These are phyloP conservation scores for Sporothrix mexicana DNA, from an alignment of 2,329 filamentous ascomycete species.

Conservation along the genomic window DNA sequence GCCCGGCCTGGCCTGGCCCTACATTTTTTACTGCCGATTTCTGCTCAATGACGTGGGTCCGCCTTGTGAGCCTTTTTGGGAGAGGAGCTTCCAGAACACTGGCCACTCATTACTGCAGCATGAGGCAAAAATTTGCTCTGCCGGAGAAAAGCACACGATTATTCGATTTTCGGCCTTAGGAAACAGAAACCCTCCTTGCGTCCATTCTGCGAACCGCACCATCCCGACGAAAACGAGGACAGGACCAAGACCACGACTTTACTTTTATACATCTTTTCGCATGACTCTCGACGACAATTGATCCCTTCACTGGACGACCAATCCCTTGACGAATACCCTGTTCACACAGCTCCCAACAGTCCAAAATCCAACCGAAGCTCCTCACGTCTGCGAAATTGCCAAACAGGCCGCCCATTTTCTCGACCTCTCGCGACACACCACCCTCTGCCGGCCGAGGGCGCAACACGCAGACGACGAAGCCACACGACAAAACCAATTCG, in stretches of 20 bases:
- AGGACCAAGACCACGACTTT: not conserved
- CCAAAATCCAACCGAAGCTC: not conserved
- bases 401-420: not conserved
- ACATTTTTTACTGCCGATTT: not conserved
- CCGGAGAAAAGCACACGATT: conserved; percentile 11
- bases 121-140: not conserved
- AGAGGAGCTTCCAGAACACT: conserved; percentile 34
- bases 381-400: conserved; percentile 1
- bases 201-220: not conserved
- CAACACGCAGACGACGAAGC: not conserved
- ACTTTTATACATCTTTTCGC: not conserved
- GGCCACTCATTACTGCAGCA: not conserved
- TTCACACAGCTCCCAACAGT: not conserved
- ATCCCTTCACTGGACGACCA: not conserved
- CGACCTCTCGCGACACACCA: not conserved
- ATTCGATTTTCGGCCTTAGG: conserved; percentile 12
- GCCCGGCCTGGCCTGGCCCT: not conserved
- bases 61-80: not conserved
- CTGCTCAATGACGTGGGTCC: conserved; percentile 31
- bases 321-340: not conserved
- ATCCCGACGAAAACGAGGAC: not conserved
- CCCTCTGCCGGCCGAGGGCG: not conserved
- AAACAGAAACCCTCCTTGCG: not conserved
- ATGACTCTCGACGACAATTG: not conserved
- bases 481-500: not conserved